phyloP scores from a whole-genome alignment of 202 grass and related monocot genomes.

The Dendrocalamus latiflorus region DNA sequence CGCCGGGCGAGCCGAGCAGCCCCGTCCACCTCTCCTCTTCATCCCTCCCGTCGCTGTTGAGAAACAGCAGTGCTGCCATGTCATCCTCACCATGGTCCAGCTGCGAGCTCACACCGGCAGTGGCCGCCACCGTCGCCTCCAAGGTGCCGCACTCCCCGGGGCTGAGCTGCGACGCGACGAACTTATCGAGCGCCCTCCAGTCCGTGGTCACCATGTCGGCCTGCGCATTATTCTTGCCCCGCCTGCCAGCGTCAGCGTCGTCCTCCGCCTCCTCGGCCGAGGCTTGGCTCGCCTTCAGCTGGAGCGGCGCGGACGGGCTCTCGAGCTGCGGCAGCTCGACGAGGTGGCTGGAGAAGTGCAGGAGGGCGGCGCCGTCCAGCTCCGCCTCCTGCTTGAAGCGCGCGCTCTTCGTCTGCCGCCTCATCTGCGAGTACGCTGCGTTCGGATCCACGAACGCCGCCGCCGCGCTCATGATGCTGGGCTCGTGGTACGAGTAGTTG shows the following conservation, averaged over 20 bases:
- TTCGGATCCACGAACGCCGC: conserved; percentile 31
- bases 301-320: conserved; percentile 54
- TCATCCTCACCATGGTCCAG: conserved; percentile 39
- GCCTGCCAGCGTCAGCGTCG: not conserved
- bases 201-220: conserved; percentile 42
- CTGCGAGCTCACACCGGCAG: conserved; percentile 3
- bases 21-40: conserved; percentile 46
- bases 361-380: conserved; percentile 43
- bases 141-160: conserved; percentile 35
- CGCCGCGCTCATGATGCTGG: conserved; percentile 14
- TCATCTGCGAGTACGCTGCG: conserved; percentile 37
- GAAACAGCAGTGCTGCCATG: conserved; percentile 47
- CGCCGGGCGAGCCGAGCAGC: conserved; percentile 34
- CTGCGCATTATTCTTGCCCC: conserved; percentile 29
- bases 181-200: conserved; percentile 88
- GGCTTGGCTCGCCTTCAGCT: not conserved
- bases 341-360: conserved; percentile 60
- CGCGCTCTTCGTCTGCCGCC: conserved; percentile 36
- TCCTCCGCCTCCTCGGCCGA: conserved; percentile 16
- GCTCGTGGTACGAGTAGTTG: conserved; percentile 49
- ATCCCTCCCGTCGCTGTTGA: conserved; percentile 48
- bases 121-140: too few relatives aligned
- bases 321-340: conserved; percentile 80
- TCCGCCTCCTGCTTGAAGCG: conserved; percentile 67
- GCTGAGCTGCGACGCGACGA: conserved; percentile 91